Evolutionary conservation across 2,329 filamentous ascomycete species (phyloP).

Genomic region (Furcasterigmium sp.): DNA sequence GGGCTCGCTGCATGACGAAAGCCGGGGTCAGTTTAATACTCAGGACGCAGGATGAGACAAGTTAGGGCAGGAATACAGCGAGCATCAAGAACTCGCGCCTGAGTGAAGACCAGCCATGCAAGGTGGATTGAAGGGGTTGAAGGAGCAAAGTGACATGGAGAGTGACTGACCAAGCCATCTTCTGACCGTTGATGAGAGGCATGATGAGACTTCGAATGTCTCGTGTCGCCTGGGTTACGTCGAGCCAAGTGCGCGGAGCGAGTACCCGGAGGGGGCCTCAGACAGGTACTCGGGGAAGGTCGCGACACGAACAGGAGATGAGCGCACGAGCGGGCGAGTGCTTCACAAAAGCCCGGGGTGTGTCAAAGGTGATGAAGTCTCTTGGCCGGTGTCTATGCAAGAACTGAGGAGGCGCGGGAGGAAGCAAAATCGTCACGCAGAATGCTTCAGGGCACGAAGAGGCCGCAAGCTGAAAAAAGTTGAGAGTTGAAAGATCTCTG

Average conservation of each 20-base stretch:
- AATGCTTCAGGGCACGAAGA: background rate
- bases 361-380: no score
- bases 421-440: no score
- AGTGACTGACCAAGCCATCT: slow-evolving; percentile 65
- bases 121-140: slow-evolving; percentile 1
- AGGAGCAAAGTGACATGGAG: slow-evolving; percentile 4
- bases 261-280: background rate
- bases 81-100: no score
- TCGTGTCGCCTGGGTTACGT: background rate
- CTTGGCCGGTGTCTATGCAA: no score
- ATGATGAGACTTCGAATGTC: slow-evolving; percentile 37
- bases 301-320: background rate
- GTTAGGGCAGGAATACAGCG: slow-evolving; percentile 4
- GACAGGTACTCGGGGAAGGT: background rate
- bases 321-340: no score
- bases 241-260: background rate
- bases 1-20: slow-evolving; percentile 48
- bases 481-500: background rate
- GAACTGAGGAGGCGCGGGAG: no score
- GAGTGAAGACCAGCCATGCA: no score
- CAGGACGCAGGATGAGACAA: background rate
- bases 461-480: background rate
- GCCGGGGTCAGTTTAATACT: slow-evolving; percentile 8
- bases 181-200: slow-evolving; percentile 65
- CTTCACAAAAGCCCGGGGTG: no score